Evolutionary conservation across 768 basidiomycete species (phyloP).

Genomic region (Myochromella boudieri): DNA sequence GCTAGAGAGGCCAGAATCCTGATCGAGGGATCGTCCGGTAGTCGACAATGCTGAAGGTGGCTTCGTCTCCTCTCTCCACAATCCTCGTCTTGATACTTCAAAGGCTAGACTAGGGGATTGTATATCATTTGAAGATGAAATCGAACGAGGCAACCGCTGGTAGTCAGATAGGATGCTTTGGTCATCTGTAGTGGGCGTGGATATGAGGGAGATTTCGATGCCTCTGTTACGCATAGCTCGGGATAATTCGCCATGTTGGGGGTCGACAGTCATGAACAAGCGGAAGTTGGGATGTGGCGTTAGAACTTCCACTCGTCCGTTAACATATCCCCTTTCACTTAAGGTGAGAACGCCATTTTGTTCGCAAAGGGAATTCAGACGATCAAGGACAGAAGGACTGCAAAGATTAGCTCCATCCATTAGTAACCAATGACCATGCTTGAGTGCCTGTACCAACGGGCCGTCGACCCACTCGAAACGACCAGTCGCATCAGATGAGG

Average conservation of each 20-base stretch:
- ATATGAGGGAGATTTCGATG: slow-evolving; percentile 69
- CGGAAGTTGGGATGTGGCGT: slow-evolving; percentile 87
- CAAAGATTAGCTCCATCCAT: slow-evolving; percentile 94
- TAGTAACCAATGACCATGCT: slow-evolving; percentile 84
- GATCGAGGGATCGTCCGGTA: slow-evolving; percentile 43
- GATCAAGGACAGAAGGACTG: slow-evolving; percentile 92
- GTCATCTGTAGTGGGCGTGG: slow-evolving; percentile 43
- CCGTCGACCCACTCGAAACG: slow-evolving; percentile 96
- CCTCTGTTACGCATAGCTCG: slow-evolving; percentile 99
- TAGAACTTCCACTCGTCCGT: slow-evolving; percentile 72
- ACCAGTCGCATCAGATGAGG: slow-evolving; percentile 34
- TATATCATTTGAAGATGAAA: slow-evolving; percentile 4
- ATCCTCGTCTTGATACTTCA: slow-evolving; percentile 36
- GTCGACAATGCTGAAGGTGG: slow-evolving; percentile 21
- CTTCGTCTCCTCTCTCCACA: slow-evolving; percentile 10
- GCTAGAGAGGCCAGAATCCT: slow-evolving; percentile 46
- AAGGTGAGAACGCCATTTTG: slow-evolving; percentile 77
- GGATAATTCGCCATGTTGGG: slow-evolving; percentile 89
- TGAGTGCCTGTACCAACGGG: slow-evolving; percentile 83
- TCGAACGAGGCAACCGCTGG: slow-evolving; percentile 45
- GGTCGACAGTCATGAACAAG: slow-evolving; percentile 92
- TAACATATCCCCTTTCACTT: slow-evolving; percentile 84
- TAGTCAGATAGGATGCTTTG: slow-evolving; percentile 42
- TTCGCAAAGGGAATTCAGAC: slow-evolving; percentile 96
- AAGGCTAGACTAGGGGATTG: slow-evolving; percentile 24